phyloP scores from a whole-genome alignment of 2,329 filamentous ascomycete species.

The Epichloe coenophiala region DNA sequence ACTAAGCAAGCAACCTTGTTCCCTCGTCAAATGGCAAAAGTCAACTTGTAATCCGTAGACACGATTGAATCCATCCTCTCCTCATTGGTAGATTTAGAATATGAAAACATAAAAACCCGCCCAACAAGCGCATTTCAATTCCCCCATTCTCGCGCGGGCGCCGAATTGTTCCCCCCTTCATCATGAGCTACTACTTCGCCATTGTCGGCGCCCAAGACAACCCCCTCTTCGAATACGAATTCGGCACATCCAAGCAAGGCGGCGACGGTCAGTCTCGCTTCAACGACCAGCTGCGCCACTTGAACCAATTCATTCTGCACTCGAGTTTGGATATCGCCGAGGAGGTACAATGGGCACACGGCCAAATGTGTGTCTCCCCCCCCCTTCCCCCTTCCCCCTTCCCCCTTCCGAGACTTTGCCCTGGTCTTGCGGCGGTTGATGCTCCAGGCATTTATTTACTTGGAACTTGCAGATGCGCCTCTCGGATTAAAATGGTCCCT shows the following conservation, averaged over 20 bases:
- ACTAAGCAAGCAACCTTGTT: too few species aligned
- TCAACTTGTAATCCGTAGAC: too few species aligned
- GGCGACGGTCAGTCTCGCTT: constrained; percentile 88
- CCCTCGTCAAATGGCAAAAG: too few species aligned
- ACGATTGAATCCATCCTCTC: neutral
- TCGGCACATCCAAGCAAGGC: constrained; percentile 90
- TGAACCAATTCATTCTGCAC: constrained; percentile 97
- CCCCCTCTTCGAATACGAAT: constrained; percentile 91
- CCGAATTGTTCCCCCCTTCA: constrained; percentile 9
- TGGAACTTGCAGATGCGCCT: too few species aligned
- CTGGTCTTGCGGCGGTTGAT: neutral
- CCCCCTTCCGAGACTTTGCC: too few species aligned
- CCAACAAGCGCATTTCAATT: neutral
- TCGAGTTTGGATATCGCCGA: constrained; percentile 89
- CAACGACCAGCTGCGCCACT: constrained; percentile 73
- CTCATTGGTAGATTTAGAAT: neutral
- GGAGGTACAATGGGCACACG: constrained; percentile 85
- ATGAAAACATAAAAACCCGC: neutral
- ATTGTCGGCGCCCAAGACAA: constrained; percentile 94
- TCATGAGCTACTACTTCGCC: constrained; percentile 97
- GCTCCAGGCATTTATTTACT: too few species aligned
- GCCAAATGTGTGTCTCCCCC: constrained; percentile 59
- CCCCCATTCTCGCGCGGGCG: neutral
- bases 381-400: too few species aligned
- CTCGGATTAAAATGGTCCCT: too few species aligned